Evolutionary conservation across 306 rosid species (phyloP).

Genomic region (barrel medic (Medicago truncatula)): MtrunA17r5.0-ANR NC_053043.1:18671001-18671500

Average conservation of each 20-base stretch:
- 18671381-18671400: constrained; percentile 41
- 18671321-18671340: constrained; percentile 57
- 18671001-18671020: constrained; percentile 50
- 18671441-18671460: constrained; percentile 53
- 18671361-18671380: constrained; percentile 48
- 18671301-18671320: constrained; percentile 50
- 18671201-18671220: constrained; percentile 54
- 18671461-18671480: constrained; percentile 50
- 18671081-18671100: constrained; percentile 47
- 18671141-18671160: constrained; percentile 47
- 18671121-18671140: constrained; percentile 58
- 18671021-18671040: constrained; percentile 54
- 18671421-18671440: constrained; percentile 52
- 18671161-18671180: constrained; percentile 51
- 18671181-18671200: constrained; percentile 44
- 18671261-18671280: constrained; percentile 46
- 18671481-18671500: constrained; percentile 57
- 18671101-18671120: constrained; percentile 55
- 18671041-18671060: constrained; percentile 58
- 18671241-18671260: constrained; percentile 51
- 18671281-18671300: constrained; percentile 46
- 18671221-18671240: constrained; percentile 56
- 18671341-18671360: constrained; percentile 53
- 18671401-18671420: constrained; percentile 55
- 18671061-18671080: constrained; percentile 44